phyloP scores from a whole-genome alignment of 2,329 filamentous ascomycete species.

The Neophaeococcomyces mojaviensis region DNA sequence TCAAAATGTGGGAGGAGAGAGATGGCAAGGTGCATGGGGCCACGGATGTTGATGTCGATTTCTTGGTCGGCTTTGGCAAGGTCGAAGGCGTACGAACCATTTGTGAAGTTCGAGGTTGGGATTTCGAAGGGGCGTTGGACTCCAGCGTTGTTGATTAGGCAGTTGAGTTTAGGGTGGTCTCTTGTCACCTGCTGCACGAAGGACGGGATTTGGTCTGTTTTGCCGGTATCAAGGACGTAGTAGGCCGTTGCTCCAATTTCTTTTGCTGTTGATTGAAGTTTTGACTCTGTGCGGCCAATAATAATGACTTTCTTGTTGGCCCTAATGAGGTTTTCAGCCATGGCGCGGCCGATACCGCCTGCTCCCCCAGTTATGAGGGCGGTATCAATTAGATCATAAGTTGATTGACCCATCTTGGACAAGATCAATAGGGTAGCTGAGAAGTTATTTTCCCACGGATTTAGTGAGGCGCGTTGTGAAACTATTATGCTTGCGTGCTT shows the following conservation, averaged over 20 bases:
- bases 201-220: constrained; percentile 30
- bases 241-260: constrained; percentile 44
- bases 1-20: constrained; percentile 45
- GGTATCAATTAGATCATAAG: constrained; percentile 3
- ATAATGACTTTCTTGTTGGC: constrained; percentile 23
- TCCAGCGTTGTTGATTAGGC: constrained; percentile 53
- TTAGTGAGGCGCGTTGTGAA: no score
- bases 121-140: constrained; percentile 49
- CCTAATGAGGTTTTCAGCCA: constrained; percentile 21
- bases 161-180: constrained; percentile 50
- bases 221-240: constrained; percentile 47
- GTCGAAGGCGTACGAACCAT: constrained; percentile 24
- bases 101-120: constrained; percentile 22
- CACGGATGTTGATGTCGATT: constrained; percentile 52
- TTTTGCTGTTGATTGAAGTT: constrained; percentile 37
- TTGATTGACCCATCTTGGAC: not conserved
- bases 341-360: constrained; percentile 23
- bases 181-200: constrained; percentile 41
- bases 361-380: constrained; percentile 24
- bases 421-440: no score
- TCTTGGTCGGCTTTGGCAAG: constrained; percentile 48
- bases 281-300: constrained; percentile 42
- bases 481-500: no score
- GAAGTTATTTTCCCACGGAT: no score
- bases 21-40: constrained; percentile 50